phyloP scores from a whole-genome alignment of 805 yeast genomes.

The Danielia reshetovae region DNA sequence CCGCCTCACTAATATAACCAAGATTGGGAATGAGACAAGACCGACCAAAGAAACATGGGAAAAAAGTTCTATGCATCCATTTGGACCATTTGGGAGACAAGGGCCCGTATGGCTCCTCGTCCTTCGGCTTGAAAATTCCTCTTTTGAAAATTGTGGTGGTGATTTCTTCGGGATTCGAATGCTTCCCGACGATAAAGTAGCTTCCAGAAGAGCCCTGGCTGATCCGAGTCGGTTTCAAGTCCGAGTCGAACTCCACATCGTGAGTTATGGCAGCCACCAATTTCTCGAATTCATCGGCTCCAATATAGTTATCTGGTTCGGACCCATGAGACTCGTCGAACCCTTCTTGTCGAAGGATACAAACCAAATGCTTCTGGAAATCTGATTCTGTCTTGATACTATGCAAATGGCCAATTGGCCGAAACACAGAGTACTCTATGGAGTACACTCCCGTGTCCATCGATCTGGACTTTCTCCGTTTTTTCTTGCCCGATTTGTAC shows the following conservation, averaged over 20 bases:
- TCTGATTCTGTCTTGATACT: constrained; percentile 18
- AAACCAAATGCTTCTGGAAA: constrained; percentile 11
- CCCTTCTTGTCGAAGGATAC: constrained; percentile 9
- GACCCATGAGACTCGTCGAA: constrained; percentile 6
- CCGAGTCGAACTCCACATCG: constrained; percentile 40
- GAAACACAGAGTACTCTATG: constrained; percentile 55
- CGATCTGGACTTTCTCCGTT: constrained; percentile 10
- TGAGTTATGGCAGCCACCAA: constrained; percentile 41
- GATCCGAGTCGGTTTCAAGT: constrained; percentile 49
- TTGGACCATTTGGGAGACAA: constrained; percentile 76
- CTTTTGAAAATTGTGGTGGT: constrained; percentile 23
- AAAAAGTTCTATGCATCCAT: constrained; percentile 71
- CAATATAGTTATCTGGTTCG: constrained; percentile 22
- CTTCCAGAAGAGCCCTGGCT: constrained; percentile 69
- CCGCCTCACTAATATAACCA: constrained; percentile 70
- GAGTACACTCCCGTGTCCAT: constrained; percentile 24
- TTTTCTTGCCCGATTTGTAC: constrained; percentile 11
- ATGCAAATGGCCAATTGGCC: constrained; percentile 23
- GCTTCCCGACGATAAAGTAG: constrained; percentile 44
- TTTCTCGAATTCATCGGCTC: constrained; percentile 27
- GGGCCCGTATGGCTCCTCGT: constrained; percentile 79
- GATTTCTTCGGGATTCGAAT: constrained; percentile 11
- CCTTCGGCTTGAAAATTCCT: constrained; percentile 74
- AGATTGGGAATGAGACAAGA: constrained; percentile 68
- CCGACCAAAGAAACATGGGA: constrained; percentile 75